Conservation (phyloP, 805 yeast species). For the Citeromyces nyonsensis region DNA sequence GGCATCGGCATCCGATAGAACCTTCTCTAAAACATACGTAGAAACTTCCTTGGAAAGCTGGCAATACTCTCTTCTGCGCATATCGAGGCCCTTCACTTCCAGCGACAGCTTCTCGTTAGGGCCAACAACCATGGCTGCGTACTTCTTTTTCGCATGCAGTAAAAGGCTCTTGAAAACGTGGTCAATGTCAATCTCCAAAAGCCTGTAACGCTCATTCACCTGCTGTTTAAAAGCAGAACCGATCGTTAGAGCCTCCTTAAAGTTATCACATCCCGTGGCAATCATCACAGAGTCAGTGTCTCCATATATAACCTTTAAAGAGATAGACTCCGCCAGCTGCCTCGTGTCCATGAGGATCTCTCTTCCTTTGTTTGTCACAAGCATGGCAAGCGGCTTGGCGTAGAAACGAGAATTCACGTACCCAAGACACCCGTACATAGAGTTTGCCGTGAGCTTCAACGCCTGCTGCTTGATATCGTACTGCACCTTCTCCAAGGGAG, state of each 20-base stretch:
- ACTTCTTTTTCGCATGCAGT: slow-evolving; percentile 91
- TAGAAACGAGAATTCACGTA: slow-evolving; percentile 83
- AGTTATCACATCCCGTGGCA: slow-evolving; percentile 65
- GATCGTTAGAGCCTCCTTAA: slow-evolving; percentile 59
- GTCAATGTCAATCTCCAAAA: slow-evolving; percentile 90
- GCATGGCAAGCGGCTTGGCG: slow-evolving; percentile 91
- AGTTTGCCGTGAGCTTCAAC: slow-evolving; percentile 89
- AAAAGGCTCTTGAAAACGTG: slow-evolving; percentile 77
- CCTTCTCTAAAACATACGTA: slow-evolving; percentile 51
- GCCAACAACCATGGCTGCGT: slow-evolving; percentile 70
- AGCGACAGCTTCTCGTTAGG: slow-evolving; percentile 41
- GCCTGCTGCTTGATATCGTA: slow-evolving; percentile 95
- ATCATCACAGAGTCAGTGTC: slow-evolving; percentile 99
- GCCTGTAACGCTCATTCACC: slow-evolving; percentile 79
- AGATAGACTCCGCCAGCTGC: slow-evolving; percentile 77
- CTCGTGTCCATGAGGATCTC: slow-evolving; percentile 89
- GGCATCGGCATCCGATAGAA: slow-evolving; percentile 60
- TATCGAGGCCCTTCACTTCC: slow-evolving; percentile 93
- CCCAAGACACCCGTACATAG: slow-evolving; percentile 99
- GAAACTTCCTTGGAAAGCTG: slow-evolving; percentile 85
- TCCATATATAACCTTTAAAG: slow-evolving; percentile 84
- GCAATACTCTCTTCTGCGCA: slow-evolving; percentile 94
- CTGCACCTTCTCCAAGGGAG: slow-evolving; percentile 55
- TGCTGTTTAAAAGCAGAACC: slow-evolving; percentile 75
- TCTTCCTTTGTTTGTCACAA: slow-evolving; percentile 90